Evolutionary conservation across 2,329 filamentous ascomycete species (phyloP).

Genomic region (Diaporthe nobilis): DNA sequence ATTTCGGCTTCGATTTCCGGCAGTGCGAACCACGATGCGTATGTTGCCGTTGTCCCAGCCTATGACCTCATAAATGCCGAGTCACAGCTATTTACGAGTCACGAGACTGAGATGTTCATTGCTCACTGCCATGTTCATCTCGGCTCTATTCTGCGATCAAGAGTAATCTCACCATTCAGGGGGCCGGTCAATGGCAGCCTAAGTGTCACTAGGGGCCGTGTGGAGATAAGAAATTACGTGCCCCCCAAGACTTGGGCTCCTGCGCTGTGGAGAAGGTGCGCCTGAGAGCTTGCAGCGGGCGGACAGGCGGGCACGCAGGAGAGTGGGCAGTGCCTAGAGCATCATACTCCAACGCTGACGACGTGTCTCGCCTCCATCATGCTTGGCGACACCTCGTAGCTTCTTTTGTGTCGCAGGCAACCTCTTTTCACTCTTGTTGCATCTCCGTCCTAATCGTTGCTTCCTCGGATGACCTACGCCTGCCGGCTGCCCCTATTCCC

Average conservation of each 20-base stretch:
- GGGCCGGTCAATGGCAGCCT: slow-evolving; percentile 12
- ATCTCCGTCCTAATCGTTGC: background rate
- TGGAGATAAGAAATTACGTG: background rate
- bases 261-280: background rate
- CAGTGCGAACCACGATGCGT: background rate
- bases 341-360: slow-evolving; percentile 1
- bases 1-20: background rate
- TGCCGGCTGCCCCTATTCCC: slow-evolving; percentile 10
- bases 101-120: slow-evolving; percentile 20
- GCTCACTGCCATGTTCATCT: slow-evolving; percentile 26
- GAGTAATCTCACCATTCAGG: slow-evolving; percentile 35
- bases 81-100: slow-evolving; percentile 16
- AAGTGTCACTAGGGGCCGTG: slow-evolving; percentile 14
- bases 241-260: background rate
- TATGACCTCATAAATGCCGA: background rate
- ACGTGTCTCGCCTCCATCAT: background rate
- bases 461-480: background rate
- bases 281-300: slow-evolving; percentile 7
- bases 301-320: background rate
- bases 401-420: slow-evolving; percentile 9
- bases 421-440: background rate
- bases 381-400: slow-evolving; percentile 1
- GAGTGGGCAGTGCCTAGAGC: background rate
- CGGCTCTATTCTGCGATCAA: slow-evolving; percentile 23
- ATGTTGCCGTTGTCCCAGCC: background rate